These are phyloP conservation scores for Pyronema domesticum DNA, from an alignment of 495 filamentous ascomycete genomes.

Conservation along the genomic window DNA sequence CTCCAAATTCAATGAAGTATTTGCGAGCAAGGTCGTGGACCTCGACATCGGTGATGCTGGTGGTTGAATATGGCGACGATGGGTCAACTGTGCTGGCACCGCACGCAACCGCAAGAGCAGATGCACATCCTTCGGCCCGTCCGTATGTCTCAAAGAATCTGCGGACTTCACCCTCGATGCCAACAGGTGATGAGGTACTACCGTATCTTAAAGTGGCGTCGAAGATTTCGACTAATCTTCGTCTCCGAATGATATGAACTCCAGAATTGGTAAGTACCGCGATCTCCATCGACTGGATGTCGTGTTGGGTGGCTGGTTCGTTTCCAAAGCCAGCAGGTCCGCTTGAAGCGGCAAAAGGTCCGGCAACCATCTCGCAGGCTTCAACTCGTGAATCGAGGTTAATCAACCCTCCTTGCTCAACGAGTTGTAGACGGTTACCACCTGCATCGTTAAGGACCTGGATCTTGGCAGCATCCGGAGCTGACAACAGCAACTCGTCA, in stretches of 20 bases:
- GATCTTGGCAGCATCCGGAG: slow-evolving; percentile 71
- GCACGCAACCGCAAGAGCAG: slow-evolving; percentile 89
- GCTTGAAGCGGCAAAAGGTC: slow-evolving; percentile 45
- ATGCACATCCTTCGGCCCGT: slow-evolving; percentile 66
- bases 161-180: slow-evolving; percentile 65
- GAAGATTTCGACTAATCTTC: slow-evolving; percentile 83
- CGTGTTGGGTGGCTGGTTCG: slow-evolving; percentile 85
- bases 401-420: slow-evolving; percentile 61
- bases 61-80: slow-evolving; percentile 31
- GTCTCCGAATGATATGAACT: slow-evolving; percentile 63
- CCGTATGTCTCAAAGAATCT: slow-evolving; percentile 73
- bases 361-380: slow-evolving; percentile 57
- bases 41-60: slow-evolving; percentile 56
- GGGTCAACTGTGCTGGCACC: slow-evolving; percentile 51
- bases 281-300: slow-evolving; percentile 59
- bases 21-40: slow-evolving; percentile 68
- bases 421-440: slow-evolving; percentile 30
- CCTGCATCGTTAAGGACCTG: slow-evolving; percentile 35
- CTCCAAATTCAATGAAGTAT: slow-evolving; percentile 78
- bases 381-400: slow-evolving; percentile 50
- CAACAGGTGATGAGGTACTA: slow-evolving; percentile 27
- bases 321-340: slow-evolving; percentile 78
- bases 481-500: slow-evolving; percentile 65
- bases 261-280: slow-evolving; percentile 82
- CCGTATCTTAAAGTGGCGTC: slow-evolving; percentile 55